Conservation (phyloP, 1,284 basidiomycete genomes). For the Fomitopsis palustris region DNA sequence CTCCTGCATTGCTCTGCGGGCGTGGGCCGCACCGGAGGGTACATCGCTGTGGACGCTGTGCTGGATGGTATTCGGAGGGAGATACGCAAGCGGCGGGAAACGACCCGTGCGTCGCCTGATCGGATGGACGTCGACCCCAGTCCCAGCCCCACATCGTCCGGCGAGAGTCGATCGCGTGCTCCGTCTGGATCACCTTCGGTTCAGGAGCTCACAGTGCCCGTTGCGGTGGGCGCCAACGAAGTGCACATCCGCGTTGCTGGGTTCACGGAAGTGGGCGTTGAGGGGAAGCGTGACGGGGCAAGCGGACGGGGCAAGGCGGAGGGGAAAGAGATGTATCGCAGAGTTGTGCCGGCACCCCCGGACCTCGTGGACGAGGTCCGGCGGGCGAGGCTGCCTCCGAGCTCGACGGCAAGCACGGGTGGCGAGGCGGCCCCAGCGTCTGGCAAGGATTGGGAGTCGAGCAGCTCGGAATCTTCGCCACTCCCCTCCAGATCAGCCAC, state of each 20-base stretch:
- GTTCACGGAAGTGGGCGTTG: conserved; percentile 21
- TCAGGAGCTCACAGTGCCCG: conserved; percentile 17
- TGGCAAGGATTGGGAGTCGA: conserved; percentile 12
- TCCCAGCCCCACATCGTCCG: conserved; percentile 12
- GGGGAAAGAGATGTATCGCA: conserved; percentile 3
- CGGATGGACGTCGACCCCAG: conserved; percentile 31
- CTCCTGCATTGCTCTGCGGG: conserved; percentile 86
- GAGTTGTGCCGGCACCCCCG: conserved; percentile 18
- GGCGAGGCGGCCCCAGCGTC: background rate
- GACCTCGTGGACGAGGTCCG: conserved; percentile 23
- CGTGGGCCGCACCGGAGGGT: conserved; percentile 89
- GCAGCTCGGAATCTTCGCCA: conserved; percentile 16
- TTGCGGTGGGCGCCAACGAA: conserved; percentile 35
- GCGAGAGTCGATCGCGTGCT: conserved; percentile 12
- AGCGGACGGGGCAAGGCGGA: background rate
- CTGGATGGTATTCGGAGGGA: conserved; percentile 76
- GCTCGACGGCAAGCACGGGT: background rate
- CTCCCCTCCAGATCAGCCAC: conserved; percentile 1
- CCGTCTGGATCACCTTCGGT: conserved; percentile 12
- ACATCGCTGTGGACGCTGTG: conserved; percentile 85
- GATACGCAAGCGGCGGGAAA: conserved; percentile 36
- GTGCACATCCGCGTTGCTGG: conserved; percentile 28
- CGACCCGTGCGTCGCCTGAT: conserved; percentile 15
- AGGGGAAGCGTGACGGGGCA: background rate
- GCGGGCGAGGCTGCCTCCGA: conserved; percentile 16